Base-by-base conservation (phyloP, 1,139 yeast genomes). In the Debaryomyces sp. region DNA sequence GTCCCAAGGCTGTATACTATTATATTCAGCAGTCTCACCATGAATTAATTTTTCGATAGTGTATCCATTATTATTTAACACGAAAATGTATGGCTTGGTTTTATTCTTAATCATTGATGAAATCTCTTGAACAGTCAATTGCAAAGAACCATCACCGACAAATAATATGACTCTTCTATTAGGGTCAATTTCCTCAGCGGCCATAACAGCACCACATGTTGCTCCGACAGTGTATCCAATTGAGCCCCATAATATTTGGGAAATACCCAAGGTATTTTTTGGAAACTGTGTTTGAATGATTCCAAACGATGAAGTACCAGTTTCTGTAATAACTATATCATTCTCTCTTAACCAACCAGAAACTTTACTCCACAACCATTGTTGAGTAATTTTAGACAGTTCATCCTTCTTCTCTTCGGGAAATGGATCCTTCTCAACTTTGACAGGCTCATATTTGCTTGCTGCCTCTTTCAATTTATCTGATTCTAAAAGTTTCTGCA, bases 71-170 rank as follows among this genome's bases (percentile, higher is more conserved):
- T 72, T 72, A 55, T 71, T 72, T 56, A 72, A 64, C 13, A 72
- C 74, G 51, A 70, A 71, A 41, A 71, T 56, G 54, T 70, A 71
- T 15, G 72, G 72, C 41, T 56, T 65, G 38, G 61, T 67, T 18
- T 65, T 59, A 51, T 62, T 55, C 52, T 70, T 64, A 32, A 66
- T 61, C 76, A 72, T 70, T 12, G 75, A 62, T 27, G 76, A 68
- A 38, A 74, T 68, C 54, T 71, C 75, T 58, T 72, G 77, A 15
- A 71, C 76, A 5, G 78, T 70, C 56, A 72, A 69, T 54, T 74
- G 78, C 48, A 73, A 65, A 17, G 77, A 72, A 43, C 77, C 77
- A 57, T 72, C 77, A 45, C 77, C 77, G 33, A 72, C 74, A 52
- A 72, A 68, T 33, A 70, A 58, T 36, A 70, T 62, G 9, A 68